A percentile compares a stretch with the other conserved stretches of the same genome.
Evolutionary conservation across 192 early-diverging fungal genomes (phyloP).

Genomic region (Powellomyces hirtus): DNA sequence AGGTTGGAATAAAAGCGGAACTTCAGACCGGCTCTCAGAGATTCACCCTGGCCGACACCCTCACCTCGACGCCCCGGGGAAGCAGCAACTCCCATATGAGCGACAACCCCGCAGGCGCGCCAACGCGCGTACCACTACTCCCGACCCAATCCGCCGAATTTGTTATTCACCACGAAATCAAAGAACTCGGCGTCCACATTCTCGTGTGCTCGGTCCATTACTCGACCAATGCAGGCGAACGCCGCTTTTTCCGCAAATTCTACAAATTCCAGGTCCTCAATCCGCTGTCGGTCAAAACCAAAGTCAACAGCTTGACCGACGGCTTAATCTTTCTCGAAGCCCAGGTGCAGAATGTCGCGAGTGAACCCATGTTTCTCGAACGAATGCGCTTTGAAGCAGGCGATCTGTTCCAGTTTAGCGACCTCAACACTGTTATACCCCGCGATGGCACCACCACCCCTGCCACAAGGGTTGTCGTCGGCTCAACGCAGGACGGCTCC

Average conservation of each 20-base stretch:
- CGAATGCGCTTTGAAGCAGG: conserved; percentile 81
- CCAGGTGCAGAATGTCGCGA: conserved; percentile 89
- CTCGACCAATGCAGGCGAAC: conserved; percentile 43
- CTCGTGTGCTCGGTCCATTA: conserved; percentile 88
- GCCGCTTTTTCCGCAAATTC: conserved; percentile 79
- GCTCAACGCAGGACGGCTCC: conserved; percentile 19
- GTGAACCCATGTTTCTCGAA: conserved; percentile 79
- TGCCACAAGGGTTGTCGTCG: neutral
- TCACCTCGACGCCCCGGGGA: conserved; percentile 30
- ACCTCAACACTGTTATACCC: conserved; percentile 55
- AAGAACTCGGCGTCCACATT: conserved; percentile 90
- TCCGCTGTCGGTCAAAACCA: conserved; percentile 94
- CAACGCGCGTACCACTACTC: conserved; percentile 51
- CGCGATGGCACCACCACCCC: neutral
- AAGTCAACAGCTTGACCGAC: conserved; percentile 75
- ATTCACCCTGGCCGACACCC: conserved; percentile 70
- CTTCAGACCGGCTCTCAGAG: conserved; percentile 85
- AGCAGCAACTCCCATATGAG: neutral
- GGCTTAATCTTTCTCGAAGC: conserved; percentile 73
- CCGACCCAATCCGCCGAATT: conserved; percentile 72
- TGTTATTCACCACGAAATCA: conserved; percentile 89
- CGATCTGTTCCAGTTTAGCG: conserved; percentile 66
- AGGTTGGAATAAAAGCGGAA: conserved; percentile 75
- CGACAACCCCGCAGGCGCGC: neutral
- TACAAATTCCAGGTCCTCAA: conserved; percentile 97